Evolutionary conservation across 2,329 filamentous ascomycete genomes (phyloP).

Genomic region (Botrytis medusae): DNA sequence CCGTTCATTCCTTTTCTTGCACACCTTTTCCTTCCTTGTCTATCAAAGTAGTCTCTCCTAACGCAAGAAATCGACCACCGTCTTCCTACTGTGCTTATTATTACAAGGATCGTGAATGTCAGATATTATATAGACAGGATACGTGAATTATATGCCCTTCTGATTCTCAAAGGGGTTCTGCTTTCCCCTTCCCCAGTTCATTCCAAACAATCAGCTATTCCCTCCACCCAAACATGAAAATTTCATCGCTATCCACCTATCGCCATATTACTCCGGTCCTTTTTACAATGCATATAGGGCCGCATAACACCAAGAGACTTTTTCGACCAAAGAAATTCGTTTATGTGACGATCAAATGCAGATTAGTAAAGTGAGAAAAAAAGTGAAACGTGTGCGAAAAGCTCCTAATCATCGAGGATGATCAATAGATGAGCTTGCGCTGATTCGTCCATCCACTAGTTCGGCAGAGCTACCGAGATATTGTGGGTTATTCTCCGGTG

Average conservation of each 20-base stretch:
- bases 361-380: constrained; percentile 14
- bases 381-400: constrained; percentile 14
- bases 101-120: constrained; percentile 14
- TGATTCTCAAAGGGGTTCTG: background rate
- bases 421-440: constrained; percentile 31
- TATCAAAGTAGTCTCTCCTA: background rate
- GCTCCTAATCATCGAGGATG: constrained; percentile 18
- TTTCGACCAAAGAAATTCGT: constrained; percentile 25
- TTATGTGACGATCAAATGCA: constrained; percentile 13
- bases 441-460: constrained; percentile 48
- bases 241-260: constrained; percentile 5
- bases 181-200: background rate
- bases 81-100: constrained; percentile 1
- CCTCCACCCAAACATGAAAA: background rate
- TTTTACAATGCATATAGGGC: constrained; percentile 18
- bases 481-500: constrained; percentile 45
- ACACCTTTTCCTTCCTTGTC: background rate
- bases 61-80: background rate
- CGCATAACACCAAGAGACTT: constrained; percentile 21
- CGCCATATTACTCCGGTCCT: constrained; percentile 22
- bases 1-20: background rate
- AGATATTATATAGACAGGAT: constrained; percentile 22
- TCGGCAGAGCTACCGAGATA: constrained; percentile 57
- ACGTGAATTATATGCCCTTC: constrained; percentile 12
- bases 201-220: constrained; percentile 1